phyloP scores from a whole-genome alignment of 805 yeast genomes.

The Pichia ethanolica region DNA sequence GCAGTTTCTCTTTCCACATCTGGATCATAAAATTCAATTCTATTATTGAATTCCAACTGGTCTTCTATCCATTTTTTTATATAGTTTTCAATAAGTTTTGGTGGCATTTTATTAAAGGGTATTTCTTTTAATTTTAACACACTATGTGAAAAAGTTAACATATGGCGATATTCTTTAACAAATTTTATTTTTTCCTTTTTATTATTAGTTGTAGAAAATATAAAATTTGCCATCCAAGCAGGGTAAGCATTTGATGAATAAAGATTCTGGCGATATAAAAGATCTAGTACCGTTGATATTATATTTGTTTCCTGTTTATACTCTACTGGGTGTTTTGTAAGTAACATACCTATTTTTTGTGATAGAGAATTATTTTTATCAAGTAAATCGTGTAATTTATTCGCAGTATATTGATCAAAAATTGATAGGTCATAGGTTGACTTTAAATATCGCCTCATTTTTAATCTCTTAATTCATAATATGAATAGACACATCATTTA shows the following conservation, averaged over 20 bases:
- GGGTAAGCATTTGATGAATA: not conserved
- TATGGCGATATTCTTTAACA: not conserved
- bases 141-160: slow-evolving; percentile 1
- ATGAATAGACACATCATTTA: too few species aligned
- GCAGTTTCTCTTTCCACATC: not conserved
- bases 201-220: not conserved
- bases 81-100: not conserved
- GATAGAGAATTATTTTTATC: too few species aligned
- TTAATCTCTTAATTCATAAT: too few species aligned
- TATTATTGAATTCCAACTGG: not conserved
- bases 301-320: not conserved
- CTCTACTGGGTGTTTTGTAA: too few species aligned
- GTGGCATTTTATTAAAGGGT: too few species aligned
- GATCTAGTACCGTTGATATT: not conserved
- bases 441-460: too few species aligned
- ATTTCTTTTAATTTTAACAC: not conserved
- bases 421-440: too few species aligned
- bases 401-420: too few species aligned
- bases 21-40: not conserved
- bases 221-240: not conserved
- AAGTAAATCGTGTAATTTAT: too few species aligned
- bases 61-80: not conserved
- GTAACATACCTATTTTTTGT: too few species aligned
- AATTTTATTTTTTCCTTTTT: not conserved
- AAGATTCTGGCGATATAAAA: not conserved